Conservation (phyloP, 2,329 filamentous ascomycete genomes). For the Pseudocercospora crystallina region DNA sequence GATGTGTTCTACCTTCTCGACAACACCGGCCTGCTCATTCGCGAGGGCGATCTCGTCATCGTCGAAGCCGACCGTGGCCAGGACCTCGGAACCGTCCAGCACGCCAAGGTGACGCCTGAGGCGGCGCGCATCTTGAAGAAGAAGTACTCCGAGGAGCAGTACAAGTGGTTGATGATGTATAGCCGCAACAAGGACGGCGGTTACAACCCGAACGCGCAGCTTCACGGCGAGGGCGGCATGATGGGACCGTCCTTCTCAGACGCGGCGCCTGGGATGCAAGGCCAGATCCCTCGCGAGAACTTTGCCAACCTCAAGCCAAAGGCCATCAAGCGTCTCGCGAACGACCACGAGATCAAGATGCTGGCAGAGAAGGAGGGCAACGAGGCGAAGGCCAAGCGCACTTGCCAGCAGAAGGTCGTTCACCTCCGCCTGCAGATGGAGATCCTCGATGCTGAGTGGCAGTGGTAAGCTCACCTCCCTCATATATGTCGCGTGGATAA, state of each 20-base stretch:
- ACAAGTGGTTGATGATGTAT: conserved; percentile 99
- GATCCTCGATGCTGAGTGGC: conserved; percentile 96
- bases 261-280: conserved; percentile 28
- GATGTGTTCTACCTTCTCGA: conserved; percentile 98
- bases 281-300: conserved; percentile 30
- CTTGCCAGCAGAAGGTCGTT: conserved; percentile 94
- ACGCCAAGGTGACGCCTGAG: conserved; percentile 83
- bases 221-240: conserved; percentile 30
- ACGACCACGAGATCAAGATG: conserved; percentile 83
- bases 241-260: conserved; percentile 17
- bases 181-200: conserved; percentile 46
- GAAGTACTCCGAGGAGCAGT: conserved; percentile 90
- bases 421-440: conserved; percentile 97
- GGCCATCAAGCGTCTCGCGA: conserved; percentile 92
- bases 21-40: conserved; percentile 86
- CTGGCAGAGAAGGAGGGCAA: conserved; percentile 95
- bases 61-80: conserved; percentile 96
- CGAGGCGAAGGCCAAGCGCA: conserved; percentile 94
- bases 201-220: conserved; percentile 35
- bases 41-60: conserved; percentile 90
- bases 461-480: conserved; percentile 70
- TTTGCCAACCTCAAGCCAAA: conserved; percentile 79
- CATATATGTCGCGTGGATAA: conserved; percentile 1
- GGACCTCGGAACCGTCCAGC: conserved; percentile 88
- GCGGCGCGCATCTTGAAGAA: conserved; percentile 86